Conservation (phyloP, 148 eudicot genomes). For the Oxyria digyna region DNA sequence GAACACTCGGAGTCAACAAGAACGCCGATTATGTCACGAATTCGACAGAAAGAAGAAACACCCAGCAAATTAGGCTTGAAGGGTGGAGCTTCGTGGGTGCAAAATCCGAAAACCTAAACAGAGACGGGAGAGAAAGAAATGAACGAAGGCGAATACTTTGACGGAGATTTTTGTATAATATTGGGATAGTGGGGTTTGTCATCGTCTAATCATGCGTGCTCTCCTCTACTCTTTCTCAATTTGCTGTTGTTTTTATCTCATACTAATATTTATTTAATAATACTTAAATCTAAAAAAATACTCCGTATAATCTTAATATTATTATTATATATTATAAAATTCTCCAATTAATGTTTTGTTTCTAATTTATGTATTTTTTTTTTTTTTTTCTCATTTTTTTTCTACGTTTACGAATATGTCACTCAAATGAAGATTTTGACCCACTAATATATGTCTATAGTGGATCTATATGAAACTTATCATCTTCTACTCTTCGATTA, state of each 20-base stretch:
- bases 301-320: no score
- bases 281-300: no score
- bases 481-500: no score
- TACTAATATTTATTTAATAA: no score
- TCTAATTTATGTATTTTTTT: no score
- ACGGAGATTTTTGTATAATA: background rate
- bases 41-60: background rate
- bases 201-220: constrained; percentile 19
- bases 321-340: no score
- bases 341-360: no score
- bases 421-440: no score
- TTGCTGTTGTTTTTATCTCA: background rate
- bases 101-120: background rate
- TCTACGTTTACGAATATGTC: no score
- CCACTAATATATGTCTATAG: no score
- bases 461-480: no score
- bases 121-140: background rate
- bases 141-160: constrained; percentile 5
- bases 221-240: constrained; percentile 11
- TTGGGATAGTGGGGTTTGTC: background rate
- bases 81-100: background rate
- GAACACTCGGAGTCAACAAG: background rate
- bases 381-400: no score
- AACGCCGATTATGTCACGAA: background rate
- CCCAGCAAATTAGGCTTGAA: background rate